Percentiles rank a stretch among this genome's conserved stretches.
These are phyloP conservation scores for Phascolomyces articulosus DNA, from an alignment of 371 early-diverging fungal genomes.

Conservation along the genomic window DNA sequence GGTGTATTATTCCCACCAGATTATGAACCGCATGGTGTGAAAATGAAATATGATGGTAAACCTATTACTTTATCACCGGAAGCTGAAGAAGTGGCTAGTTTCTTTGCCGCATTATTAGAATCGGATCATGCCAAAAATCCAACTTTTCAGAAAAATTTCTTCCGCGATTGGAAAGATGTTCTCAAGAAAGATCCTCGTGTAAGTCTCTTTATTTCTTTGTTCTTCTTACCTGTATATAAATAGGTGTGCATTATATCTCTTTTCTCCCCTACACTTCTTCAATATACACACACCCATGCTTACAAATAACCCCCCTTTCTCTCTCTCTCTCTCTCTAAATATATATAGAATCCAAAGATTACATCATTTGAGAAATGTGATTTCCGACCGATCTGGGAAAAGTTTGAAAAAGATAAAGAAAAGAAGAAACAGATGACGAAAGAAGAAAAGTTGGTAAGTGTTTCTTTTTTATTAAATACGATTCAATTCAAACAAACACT, in stretches of 20 bases:
- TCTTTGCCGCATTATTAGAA: constrained; percentile 88
- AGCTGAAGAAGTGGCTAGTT: constrained; percentile 95
- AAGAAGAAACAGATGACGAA: constrained; percentile 84
- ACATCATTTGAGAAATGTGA: constrained; percentile 86
- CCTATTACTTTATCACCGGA: constrained; percentile 74
- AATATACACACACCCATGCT: neutral
- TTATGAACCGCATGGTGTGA: constrained; percentile 90
- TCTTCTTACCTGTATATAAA: no score
- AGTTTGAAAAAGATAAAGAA: constrained; percentile 80
- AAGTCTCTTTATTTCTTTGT: constrained; percentile 21
- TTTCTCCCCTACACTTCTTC: neutral
- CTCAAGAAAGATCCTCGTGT: constrained; percentile 69
- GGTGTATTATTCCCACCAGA: constrained; percentile 94
- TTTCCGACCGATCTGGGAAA: constrained; percentile 84
- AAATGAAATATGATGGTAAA: constrained; percentile 87
- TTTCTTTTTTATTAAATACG: no score
- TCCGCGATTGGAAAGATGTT: constrained; percentile 79
- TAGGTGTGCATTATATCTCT: no score
- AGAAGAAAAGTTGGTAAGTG: constrained; percentile 81
- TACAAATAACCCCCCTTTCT: no score
- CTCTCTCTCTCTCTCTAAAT: constrained; percentile 4
- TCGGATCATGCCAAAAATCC: constrained; percentile 87
- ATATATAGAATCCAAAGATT: constrained; percentile 67
- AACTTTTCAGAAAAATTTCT: constrained; percentile 91
- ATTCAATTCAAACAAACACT: no score